Evolutionary conservation across 306 rosid species (phyloP).

Genomic region (Trifolium pratense): DNA sequence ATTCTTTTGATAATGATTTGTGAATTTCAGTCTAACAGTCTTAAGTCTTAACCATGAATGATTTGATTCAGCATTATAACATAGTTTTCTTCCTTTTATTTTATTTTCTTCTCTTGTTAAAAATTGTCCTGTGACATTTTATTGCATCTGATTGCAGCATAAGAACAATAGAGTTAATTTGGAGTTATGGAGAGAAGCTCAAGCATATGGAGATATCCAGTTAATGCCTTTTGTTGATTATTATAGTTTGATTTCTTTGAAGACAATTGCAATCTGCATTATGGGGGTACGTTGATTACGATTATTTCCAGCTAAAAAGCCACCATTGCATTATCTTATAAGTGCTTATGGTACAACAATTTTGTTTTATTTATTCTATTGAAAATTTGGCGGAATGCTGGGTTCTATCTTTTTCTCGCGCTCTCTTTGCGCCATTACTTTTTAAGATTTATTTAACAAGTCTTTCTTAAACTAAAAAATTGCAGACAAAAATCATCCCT

Average conservation of each 20-base stretch:
- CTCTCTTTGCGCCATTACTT: too few relatives aligned
- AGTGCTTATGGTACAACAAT: too few relatives aligned
- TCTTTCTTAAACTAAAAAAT: slow-evolving; percentile 20
- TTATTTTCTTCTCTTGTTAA: slow-evolving; percentile 8
- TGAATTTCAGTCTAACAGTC: slow-evolving; percentile 18
- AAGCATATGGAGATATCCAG: slow-evolving; percentile 87
- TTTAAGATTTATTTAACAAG: background rate
- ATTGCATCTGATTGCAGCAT: slow-evolving; percentile 65
- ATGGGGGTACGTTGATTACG: slow-evolving; percentile 67
- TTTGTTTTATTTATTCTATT: too few relatives aligned
- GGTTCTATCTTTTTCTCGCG: too few relatives aligned
- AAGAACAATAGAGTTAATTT: slow-evolving; percentile 73
- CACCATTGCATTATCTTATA: too few relatives aligned
- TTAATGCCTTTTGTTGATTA: slow-evolving; percentile 95
- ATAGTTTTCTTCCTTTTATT: background rate
- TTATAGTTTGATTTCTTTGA: slow-evolving; percentile 83
- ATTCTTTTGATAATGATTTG: slow-evolving; percentile 2
- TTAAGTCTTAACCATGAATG: slow-evolving; percentile 27
- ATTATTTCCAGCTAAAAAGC: background rate
- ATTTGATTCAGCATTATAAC: slow-evolving; percentile 7
- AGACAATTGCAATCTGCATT: slow-evolving; percentile 88
- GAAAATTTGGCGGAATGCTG: too few relatives aligned
- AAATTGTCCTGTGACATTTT: slow-evolving; percentile 29
- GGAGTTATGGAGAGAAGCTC: slow-evolving; percentile 91
- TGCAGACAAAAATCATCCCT: slow-evolving; percentile 82